Conservation (phyloP, 257 asterid genomes). For the Penstemon barbatus region DNA sequence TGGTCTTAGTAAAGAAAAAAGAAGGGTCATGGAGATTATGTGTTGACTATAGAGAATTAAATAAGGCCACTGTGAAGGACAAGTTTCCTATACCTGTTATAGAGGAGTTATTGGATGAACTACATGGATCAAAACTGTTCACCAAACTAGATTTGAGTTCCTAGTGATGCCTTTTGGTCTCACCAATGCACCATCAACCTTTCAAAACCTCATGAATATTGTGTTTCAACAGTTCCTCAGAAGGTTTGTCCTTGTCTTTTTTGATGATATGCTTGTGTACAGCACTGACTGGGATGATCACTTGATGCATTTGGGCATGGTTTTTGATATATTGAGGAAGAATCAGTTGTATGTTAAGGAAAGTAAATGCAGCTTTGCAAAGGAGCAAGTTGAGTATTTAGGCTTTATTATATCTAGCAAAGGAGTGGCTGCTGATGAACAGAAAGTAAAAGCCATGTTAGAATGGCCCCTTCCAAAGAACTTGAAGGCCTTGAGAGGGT, state of each 20-base stretch:
- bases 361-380: not conserved
- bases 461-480: not conserved
- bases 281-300: not conserved
- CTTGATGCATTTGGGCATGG: not conserved
- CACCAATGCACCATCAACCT: not conserved
- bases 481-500: not conserved
- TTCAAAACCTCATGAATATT: conserved; percentile 3
- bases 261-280: conserved; percentile 16
- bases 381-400: not conserved
- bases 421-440: not conserved
- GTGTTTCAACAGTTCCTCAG: not conserved
- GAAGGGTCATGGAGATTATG: too few species aligned
- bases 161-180: not conserved
- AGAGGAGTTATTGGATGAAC: too few species aligned
- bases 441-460: not conserved
- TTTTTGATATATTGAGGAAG: not conserved
- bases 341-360: not conserved
- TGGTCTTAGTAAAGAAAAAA: too few species aligned
- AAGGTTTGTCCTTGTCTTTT: conserved; percentile 26
- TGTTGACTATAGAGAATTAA: too few species aligned
- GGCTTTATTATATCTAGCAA: not conserved
- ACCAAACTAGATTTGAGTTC: not conserved
- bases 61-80: too few species aligned
- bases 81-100: too few species aligned
- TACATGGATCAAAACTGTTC: too few species aligned